Evolutionary conservation across 2,329 filamentous ascomycete genomes (phyloP).

Genomic region (Diplodia scrobiculata): DNA sequence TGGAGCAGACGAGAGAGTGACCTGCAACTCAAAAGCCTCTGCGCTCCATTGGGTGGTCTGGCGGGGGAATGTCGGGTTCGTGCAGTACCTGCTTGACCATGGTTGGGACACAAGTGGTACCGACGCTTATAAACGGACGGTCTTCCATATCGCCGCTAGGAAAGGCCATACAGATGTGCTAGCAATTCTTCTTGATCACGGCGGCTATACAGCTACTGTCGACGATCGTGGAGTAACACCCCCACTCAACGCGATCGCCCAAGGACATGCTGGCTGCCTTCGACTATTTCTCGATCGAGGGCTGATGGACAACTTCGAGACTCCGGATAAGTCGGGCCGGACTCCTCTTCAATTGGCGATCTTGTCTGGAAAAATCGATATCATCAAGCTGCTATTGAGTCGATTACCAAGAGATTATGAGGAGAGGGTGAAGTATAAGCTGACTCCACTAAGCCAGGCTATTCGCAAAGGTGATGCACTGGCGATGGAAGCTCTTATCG

Average conservation of each 20-base stretch:
- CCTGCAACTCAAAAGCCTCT: accelerated
- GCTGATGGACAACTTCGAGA: background rate
- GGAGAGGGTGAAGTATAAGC: background rate
- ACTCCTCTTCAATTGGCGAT: background rate
- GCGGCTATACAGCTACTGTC: background rate
- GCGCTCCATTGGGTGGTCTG: background rate
- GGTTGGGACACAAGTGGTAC: background rate
- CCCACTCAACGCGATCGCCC: background rate
- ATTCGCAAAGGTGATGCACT: background rate
- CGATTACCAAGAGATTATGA: background rate
- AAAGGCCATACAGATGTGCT: accelerated
- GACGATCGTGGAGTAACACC: background rate
- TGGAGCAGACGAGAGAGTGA: background rate
- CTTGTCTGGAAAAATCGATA: background rate
- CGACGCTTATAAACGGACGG: background rate
- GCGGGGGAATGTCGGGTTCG: background rate
- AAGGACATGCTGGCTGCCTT: background rate
- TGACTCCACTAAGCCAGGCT: background rate
- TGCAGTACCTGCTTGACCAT: background rate
- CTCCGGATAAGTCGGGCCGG: accelerated
- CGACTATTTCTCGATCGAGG: background rate
- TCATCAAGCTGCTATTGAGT: background rate
- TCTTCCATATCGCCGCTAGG: background rate
- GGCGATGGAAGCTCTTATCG: background rate
- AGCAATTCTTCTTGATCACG: background rate